phyloP scores from a whole-genome alignment of 225 moss, liverwort and hornwort species.

The Pseudoscleropodium purum region DNA sequence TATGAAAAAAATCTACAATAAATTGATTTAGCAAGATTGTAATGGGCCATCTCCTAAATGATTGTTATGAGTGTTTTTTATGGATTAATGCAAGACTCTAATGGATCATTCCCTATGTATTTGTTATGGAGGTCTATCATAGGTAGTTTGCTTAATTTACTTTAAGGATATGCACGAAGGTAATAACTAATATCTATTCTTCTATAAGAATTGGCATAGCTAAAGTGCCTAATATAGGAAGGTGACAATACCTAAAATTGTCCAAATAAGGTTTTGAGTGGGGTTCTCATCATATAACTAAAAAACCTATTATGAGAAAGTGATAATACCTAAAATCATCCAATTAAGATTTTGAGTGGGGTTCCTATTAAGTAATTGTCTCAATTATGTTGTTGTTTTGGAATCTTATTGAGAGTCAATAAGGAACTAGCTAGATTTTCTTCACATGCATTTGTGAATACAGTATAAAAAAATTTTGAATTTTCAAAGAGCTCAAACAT shows the following conservation, averaged over 20 bases:
- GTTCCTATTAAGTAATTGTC: not conserved
- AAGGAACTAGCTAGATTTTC: rapidly evolving
- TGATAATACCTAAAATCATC: not conserved
- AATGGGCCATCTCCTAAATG: too few relatives aligned
- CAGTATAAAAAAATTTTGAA: too few relatives aligned
- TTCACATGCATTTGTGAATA: not conserved
- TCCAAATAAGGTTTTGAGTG: not conserved
- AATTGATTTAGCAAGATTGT: too few relatives aligned
- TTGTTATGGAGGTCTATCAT: not conserved
- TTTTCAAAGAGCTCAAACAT: rapidly evolving
- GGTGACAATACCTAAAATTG: rapidly evolving
- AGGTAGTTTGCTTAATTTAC: not conserved
- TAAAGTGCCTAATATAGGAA: not conserved
- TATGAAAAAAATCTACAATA: too few relatives aligned
- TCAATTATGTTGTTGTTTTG: not conserved
- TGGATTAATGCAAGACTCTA: not conserved
- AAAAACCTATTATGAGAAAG: too few relatives aligned
- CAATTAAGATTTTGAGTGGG: not conserved
- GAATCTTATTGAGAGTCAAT: not conserved
- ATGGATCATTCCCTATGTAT: rapidly evolving
- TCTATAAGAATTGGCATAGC: rapidly evolving
- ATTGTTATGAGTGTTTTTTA: not conserved
- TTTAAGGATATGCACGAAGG: not conserved
- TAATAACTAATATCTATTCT: not conserved
- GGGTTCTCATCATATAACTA: not conserved